Conservation (phyloP, 2,329 filamentous ascomycete species). For the Monosporascus sp. region DNA sequence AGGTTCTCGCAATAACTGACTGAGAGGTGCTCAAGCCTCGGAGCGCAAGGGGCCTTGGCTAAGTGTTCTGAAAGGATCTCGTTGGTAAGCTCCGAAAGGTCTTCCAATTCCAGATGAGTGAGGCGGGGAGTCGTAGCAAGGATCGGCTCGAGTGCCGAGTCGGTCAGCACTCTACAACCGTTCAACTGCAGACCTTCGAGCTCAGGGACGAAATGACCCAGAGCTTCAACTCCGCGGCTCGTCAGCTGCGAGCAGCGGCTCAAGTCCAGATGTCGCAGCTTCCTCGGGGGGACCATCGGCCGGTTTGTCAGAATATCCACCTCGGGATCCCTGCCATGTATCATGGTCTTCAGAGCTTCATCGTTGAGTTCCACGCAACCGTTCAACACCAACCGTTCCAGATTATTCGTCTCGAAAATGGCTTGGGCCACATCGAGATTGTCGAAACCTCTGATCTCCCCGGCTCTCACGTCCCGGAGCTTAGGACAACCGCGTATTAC, state of each 20-base stretch:
- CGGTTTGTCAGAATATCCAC: conserved; percentile 75
- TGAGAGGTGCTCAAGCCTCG: conserved; percentile 70
- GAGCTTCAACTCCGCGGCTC: conserved; percentile 61
- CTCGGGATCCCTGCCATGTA: conserved; percentile 71
- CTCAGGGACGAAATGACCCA: conserved; percentile 71
- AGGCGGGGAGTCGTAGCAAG: conserved; percentile 71
- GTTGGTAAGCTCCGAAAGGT: conserved; percentile 74
- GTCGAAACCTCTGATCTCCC: conserved; percentile 77
- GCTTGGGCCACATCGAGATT: conserved; percentile 65
- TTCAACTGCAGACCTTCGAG: conserved; percentile 81
- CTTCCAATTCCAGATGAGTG: conserved; percentile 85
- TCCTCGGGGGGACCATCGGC: conserved; percentile 70
- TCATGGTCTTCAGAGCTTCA: conserved; percentile 64
- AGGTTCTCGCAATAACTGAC: conserved; percentile 87
- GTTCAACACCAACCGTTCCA: conserved; percentile 77
- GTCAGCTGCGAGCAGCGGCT: conserved; percentile 74
- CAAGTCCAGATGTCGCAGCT: conserved; percentile 77
- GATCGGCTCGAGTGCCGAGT: conserved; percentile 66
- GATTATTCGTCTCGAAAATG: conserved; percentile 73
- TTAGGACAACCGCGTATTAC: conserved; percentile 69
- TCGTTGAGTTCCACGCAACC: conserved; percentile 78
- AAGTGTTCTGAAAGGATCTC: conserved; percentile 65
- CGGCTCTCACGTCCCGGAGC: conserved; percentile 74
- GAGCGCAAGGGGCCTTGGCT: conserved; percentile 69
- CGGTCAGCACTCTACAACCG: conserved; percentile 68